Evolutionary conservation across 1,139 yeast species (phyloP).

Genomic region (Debaryomyces robertsiae): DNA sequence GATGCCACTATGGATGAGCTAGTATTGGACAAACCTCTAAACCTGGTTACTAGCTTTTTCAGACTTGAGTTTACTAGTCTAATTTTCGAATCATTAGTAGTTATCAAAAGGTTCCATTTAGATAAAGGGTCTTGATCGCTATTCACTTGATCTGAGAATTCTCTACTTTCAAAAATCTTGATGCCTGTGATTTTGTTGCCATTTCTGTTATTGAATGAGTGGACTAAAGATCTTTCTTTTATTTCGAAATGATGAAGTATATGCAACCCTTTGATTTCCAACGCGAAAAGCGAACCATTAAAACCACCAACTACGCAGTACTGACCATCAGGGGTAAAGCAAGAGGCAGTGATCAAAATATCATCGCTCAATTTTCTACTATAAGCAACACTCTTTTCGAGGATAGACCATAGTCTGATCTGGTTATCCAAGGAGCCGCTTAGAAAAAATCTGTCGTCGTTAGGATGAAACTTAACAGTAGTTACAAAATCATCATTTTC

Average conservation of each 20-base stretch:
- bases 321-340: constrained; percentile 70
- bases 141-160: constrained; percentile 14
- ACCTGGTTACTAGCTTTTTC: constrained; percentile 61
- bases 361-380: constrained; percentile 49
- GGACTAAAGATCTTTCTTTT: constrained; percentile 30
- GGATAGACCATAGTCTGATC: constrained; percentile 81
- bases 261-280: constrained; percentile 69
- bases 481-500: constrained; percentile 82
- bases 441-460: constrained; percentile 83
- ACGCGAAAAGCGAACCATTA: constrained; percentile 64
- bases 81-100: constrained; percentile 82
- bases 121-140: constrained; percentile 19
- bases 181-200: constrained; percentile 49
- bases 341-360: constrained; percentile 68
- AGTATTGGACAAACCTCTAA: constrained; percentile 72
- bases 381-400: constrained; percentile 53
- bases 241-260: constrained; percentile 57
- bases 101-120: constrained; percentile 49
- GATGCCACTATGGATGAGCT: constrained; percentile 74
- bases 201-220: constrained; percentile 30
- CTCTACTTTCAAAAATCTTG: constrained; percentile 29
- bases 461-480: constrained; percentile 78
- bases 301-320: constrained; percentile 78
- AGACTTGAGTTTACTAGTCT: constrained; percentile 64
- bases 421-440: constrained; percentile 82